Evolutionary conservation across 306 rosid species (phyloP).

Genomic region (Lotus japonicus): DNA sequence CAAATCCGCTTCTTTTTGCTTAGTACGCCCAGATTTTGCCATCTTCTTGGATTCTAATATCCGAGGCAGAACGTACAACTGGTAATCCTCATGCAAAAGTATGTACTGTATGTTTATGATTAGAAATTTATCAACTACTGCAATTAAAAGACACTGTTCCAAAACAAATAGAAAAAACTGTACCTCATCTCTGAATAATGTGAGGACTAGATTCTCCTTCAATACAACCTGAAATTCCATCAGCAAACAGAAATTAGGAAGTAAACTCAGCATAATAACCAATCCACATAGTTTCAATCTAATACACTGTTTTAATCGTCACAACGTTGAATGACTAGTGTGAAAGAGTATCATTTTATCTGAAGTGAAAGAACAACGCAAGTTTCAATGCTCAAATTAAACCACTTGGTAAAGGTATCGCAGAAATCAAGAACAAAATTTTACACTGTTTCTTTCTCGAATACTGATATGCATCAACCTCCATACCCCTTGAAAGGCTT

Average conservation of each 20-base stretch:
- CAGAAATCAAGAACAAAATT: neutral
- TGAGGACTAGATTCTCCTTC: constrained; percentile 86
- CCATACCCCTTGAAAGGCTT: neutral
- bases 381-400: neutral
- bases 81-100: constrained; percentile 93
- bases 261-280: neutral
- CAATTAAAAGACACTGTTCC: constrained; percentile 7
- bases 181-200: constrained; percentile 96
- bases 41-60: constrained; percentile 94
- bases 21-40: constrained; percentile 98
- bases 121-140: constrained; percentile 21
- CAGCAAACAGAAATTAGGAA: constrained; percentile 19
- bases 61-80: constrained; percentile 78
- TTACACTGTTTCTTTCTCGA: neutral
- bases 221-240: constrained; percentile 66
- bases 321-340: constrained; percentile 2
- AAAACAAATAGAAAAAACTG: constrained; percentile 13
- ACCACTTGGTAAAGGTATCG: neutral
- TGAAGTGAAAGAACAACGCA: neutral
- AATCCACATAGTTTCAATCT: neutral
- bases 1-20: constrained; percentile 96
- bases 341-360: neutral
- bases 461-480: neutral
- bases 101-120: constrained; percentile 53
- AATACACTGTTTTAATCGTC: neutral